These are phyloP conservation scores for Dictyostelium citrinum DNA, from an alignment of 78 protist species.

Conservation along the genomic window DNA sequence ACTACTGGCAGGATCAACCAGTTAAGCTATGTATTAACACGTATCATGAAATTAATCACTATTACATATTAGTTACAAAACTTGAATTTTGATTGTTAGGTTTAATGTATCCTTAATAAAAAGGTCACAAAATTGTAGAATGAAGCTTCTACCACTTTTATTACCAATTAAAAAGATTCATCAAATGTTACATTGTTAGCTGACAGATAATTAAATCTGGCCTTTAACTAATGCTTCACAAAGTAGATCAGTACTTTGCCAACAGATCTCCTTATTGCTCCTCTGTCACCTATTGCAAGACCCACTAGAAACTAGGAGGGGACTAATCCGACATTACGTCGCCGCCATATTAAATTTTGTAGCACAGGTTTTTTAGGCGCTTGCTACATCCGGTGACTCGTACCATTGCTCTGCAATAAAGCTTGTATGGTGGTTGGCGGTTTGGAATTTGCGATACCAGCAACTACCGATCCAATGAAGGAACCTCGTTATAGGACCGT, in stretches of 20 bases:
- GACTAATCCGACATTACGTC: too few relatives aligned
- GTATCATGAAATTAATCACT: not conserved
- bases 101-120: not conserved
- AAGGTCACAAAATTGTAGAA: not conserved
- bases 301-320: too few relatives aligned
- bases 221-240: not conserved
- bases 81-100: too few relatives aligned
- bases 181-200: not conserved
- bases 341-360: too few relatives aligned
- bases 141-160: too few relatives aligned
- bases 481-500: too few relatives aligned
- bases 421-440: too few relatives aligned
- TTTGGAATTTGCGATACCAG: too few relatives aligned
- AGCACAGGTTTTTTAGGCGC: not conserved
- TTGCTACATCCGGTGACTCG: not conserved
- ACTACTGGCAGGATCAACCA: constrained; percentile 96
- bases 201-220: not conserved
- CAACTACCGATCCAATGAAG: too few relatives aligned
- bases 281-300: not conserved
- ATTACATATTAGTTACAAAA: too few relatives aligned
- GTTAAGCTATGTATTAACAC: not conserved
- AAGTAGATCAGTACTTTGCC: not conserved
- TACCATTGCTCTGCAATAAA: not conserved
- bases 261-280: not conserved
- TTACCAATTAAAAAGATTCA: not conserved